Base-by-base conservation (phyloP, 495 filamentous ascomycete genomes). In the Penicillium desertorum region DNA sequence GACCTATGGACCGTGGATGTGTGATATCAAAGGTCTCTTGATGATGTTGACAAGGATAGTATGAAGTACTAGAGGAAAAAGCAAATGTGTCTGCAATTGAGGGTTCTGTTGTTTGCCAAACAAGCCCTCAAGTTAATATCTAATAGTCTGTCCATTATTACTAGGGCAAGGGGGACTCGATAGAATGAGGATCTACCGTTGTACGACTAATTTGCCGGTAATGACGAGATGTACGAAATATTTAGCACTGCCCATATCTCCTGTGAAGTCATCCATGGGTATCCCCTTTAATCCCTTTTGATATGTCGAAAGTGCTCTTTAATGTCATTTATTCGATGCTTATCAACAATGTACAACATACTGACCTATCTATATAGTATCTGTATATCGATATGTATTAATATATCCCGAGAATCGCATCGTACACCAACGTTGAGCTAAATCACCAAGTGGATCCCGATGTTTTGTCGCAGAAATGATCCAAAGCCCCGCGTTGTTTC, bases 141-240 rank as follows among this genome's bases (percentile, higher is more conserved):
- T 7, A 37, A 37, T n/a, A n/a, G 16, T 37, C n/a, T 39, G n/a
- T 23, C 14, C 20, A 14, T 9, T 36, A 50, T 19, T n/a, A 37
- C 32, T 9, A 50, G 34, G 49, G n/a, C 34, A 39, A 27, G 49
- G 49, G 49, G 14, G 12, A 36, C 22, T 42, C 22, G 30, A 29
- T 54, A 27, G 42, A 45, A 54, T 54, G 27, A 54, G 27, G 42
- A 54, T 54, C 52, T 45, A 45, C 52, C 14, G 6, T 34, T 17
- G n/a, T 36, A 54, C 17, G 6, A 23, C 52, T 54, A 36, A 54
- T 45, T 45, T 54, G 52, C 51, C 51, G 49, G 49, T 51, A 51
- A 41, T 39, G 49, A 44, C 27, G 7, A 46, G 17, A 42, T 30
- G n/a, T 49, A 39, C 36, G 22, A 6, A 12, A 4, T 29, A 11